Base-by-base conservation (phyloP, 2,329 filamentous ascomycete genomes). In the Penicillium olsonii region DNA sequence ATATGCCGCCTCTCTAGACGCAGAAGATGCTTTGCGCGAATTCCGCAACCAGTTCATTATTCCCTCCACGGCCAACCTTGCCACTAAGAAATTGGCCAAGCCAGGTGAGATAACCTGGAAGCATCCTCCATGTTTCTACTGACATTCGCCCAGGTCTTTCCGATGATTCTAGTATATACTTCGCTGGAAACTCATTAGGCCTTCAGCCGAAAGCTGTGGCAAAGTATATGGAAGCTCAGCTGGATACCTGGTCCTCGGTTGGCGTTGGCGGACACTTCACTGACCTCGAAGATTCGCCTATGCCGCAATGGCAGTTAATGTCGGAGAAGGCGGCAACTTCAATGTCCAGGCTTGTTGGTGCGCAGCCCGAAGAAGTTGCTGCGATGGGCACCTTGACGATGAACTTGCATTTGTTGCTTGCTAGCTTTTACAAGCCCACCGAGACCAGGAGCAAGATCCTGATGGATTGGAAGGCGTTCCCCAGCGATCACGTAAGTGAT, bases 121-220 rank as follows among this genome's bases (percentile, higher is more conserved):
- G 12, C 2, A 24, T n/a, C 8, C n/a, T 35, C 12, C 15, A 10
- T 19, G 10, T 5, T 42, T 14, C 18, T 14, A 27, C 54, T 65
- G 42, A 64, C 37, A 24, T 33, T 12, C 5, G 12, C 11, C 40
- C 39, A 65, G 72, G 70, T 44, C 59, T 69, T 37, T 68, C 67
- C 2, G 60, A 67, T 17, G 65, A 74, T 7, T 65, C 62, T 31
- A 67, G 66, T 35, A 85, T 89, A 47, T 96, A 95, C 70, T 85
- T 96, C 59, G 91, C 90, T 57, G 91, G 91, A 46, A 95, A 96
- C 74, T 95, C 90, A 0, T 81, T 95, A 3, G 91, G 91, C 26
- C 80, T 92, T 9, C 90, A 95, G 69, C 90, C 91, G 24, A 84
- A 82, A 57, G 79, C 83, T 3, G 84, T 85, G 0, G 75, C 81